A percentile compares a stretch with the other conserved stretches of the same genome.
These are phyloP conservation scores for Acer negundo DNA, from an alignment of 345 rosid genomes.

Conservation along the genomic window DNA sequence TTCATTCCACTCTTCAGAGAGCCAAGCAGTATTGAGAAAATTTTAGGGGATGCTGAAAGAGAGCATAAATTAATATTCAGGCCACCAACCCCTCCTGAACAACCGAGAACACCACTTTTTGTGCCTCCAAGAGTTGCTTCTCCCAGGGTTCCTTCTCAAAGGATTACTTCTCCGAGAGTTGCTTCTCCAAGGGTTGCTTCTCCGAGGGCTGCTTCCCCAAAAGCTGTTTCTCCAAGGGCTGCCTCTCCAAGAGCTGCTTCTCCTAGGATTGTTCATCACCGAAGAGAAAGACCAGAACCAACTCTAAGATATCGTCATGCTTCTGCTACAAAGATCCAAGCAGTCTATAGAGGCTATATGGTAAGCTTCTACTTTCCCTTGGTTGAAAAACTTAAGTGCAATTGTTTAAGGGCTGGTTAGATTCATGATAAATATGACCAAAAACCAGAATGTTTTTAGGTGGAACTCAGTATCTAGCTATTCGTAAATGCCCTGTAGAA, in stretches of 20 bases:
- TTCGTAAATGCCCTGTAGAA: not conserved
- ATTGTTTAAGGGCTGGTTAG: too few species aligned
- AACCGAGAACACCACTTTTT: conserved; percentile 47
- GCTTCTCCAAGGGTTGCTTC: conserved; percentile 56
- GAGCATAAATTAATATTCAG: conserved; percentile 70
- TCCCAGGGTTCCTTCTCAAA: conserved; percentile 50
- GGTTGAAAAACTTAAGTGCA: not conserved
- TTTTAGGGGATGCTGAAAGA: conserved; percentile 88
- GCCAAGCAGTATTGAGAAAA: conserved; percentile 94
- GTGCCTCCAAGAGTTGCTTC: conserved; percentile 56
- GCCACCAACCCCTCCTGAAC: conserved; percentile 70
- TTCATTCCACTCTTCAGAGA: conserved; percentile 78
- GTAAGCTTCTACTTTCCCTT: conserved; percentile 46
- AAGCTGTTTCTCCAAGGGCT: conserved; percentile 46
- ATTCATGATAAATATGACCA: too few species aligned
- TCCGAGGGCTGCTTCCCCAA: conserved; percentile 54
- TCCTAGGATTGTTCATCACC: conserved; percentile 42
- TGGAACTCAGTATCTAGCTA: not conserved
- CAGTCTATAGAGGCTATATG: conserved; percentile 83
- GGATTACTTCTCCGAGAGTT: conserved; percentile 48
- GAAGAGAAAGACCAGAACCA: conserved; percentile 73
- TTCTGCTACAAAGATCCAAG: conserved; percentile 83
- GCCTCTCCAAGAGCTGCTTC: conserved; percentile 37
- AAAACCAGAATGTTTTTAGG: not conserved
- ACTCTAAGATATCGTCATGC: conserved; percentile 56